phyloP scores from a whole-genome alignment of 2,329 filamentous ascomycete genomes.

The Stylonectria norvegica region DNA sequence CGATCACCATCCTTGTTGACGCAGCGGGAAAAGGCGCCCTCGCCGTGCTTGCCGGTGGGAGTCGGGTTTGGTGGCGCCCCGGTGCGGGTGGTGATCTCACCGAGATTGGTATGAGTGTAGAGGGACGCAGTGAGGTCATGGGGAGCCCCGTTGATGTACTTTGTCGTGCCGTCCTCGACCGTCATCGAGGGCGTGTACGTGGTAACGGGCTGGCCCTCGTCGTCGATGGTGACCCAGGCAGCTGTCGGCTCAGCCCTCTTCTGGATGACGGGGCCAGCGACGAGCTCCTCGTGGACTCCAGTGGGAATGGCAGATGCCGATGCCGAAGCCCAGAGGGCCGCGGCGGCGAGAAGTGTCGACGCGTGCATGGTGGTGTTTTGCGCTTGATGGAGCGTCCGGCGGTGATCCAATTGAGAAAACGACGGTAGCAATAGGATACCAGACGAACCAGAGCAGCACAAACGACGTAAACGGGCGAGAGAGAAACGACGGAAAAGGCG shows the following conservation, averaged over 20 bases:
- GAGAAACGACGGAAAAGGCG: constrained; percentile 12
- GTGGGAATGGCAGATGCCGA: constrained; percentile 21
- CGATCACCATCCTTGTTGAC: constrained; percentile 44
- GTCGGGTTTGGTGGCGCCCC: constrained; percentile 45
- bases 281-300: constrained; percentile 6
- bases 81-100: constrained; percentile 39
- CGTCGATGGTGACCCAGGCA: constrained; percentile 51
- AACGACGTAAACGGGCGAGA: neutral
- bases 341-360: constrained; percentile 28
- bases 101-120: constrained; percentile 36
- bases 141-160: constrained; percentile 37
- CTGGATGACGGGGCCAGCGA: constrained; percentile 16
- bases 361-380: constrained; percentile 29
- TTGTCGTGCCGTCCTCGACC: constrained; percentile 44
- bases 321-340: constrained; percentile 29
- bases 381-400: constrained; percentile 2
- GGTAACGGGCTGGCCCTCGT: constrained; percentile 40
- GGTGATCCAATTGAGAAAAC: constrained; percentile 2
- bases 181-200: constrained; percentile 50
- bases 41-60: constrained; percentile 38
- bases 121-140: constrained; percentile 46
- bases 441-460: constrained; percentile 4
- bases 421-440: constrained; percentile 5
- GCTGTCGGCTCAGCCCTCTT: constrained; percentile 36
- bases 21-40: constrained; percentile 50